These are phyloP conservation scores for Helotiales sp. DNA, from an alignment of 2,329 filamentous ascomycete species.

Conservation along the genomic window DNA sequence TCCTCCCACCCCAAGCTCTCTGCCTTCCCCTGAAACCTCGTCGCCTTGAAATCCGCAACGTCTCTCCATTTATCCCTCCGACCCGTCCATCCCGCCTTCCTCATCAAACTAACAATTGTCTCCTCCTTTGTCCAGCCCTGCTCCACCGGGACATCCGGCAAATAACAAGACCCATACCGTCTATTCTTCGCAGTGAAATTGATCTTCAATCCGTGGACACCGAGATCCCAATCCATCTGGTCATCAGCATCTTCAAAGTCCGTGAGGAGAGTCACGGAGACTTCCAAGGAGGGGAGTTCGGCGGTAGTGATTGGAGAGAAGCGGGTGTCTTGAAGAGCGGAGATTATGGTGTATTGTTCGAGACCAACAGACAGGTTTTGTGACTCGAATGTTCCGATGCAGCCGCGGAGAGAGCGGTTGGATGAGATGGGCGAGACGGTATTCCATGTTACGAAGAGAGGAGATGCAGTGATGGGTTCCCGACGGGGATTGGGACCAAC, in stretches of 20 bases:
- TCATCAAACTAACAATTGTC: conserved; percentile 85
- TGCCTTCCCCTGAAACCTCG: conserved; percentile 87
- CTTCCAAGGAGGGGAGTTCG: conserved; percentile 64
- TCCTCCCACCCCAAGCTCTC: conserved; percentile 71
- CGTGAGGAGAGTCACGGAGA: conserved; percentile 80
- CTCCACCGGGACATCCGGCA: conserved; percentile 89
- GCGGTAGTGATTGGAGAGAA: conserved; percentile 59
- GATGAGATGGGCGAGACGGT: conserved; percentile 58
- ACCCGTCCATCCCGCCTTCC: conserved; percentile 91
- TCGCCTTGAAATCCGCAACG: conserved; percentile 73
- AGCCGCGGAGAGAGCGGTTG: conserved; percentile 73
- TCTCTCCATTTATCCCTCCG: conserved; percentile 71
- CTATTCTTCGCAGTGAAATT: conserved; percentile 76
- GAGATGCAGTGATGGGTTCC: conserved; percentile 56
- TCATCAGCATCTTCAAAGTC: conserved; percentile 79
- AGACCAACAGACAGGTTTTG: conserved; percentile 76
- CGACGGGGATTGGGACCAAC: conserved; percentile 31
- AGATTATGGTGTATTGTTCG: conserved; percentile 80
- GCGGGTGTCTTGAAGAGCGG: conserved; percentile 68
- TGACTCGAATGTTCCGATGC: conserved; percentile 92
- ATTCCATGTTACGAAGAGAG: conserved; percentile 91
- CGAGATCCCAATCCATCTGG: conserved; percentile 84
- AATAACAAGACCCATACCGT: conserved; percentile 84
- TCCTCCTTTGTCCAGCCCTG: conserved; percentile 97
- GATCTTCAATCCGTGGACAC: conserved; percentile 85